A percentile compares a stretch with the other conserved stretches of the same genome.
Conservation (phyloP, 768 basidiomycete species). For the Rhodotorula diobovata region DNA sequence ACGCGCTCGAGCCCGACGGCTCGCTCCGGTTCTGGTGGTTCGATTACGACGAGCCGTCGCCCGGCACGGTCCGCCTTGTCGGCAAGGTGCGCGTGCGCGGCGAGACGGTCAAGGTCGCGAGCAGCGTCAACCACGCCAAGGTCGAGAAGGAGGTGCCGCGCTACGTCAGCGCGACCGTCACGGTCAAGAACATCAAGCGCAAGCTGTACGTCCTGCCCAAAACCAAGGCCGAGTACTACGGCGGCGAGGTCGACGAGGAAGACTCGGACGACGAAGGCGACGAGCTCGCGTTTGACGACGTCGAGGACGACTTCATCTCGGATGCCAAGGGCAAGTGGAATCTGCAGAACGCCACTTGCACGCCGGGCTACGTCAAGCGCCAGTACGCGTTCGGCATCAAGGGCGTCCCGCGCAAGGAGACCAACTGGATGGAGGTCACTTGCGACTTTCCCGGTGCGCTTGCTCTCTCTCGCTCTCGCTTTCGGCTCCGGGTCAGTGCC, state of each 20-base stretch:
- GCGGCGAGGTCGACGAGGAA: slow-evolving; percentile 26
- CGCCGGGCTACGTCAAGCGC: slow-evolving; percentile 64
- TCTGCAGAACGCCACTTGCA: slow-evolving; percentile 85
- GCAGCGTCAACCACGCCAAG: slow-evolving; percentile 47
- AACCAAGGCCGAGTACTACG: slow-evolving; percentile 43
- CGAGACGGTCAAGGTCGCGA: slow-evolving; percentile 39
- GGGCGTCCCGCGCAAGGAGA: slow-evolving; percentile 69
- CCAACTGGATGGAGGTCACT: slow-evolving; percentile 86
- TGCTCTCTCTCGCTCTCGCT: background rate
- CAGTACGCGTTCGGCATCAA: slow-evolving; percentile 87
- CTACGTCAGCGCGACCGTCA: slow-evolving; percentile 82
- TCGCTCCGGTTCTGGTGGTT: slow-evolving; percentile 91
- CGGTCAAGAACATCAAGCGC: slow-evolving; percentile 75
- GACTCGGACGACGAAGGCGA: slow-evolving; percentile 51
- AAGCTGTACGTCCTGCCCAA: slow-evolving; percentile 87
- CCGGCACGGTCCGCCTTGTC: slow-evolving; percentile 75
- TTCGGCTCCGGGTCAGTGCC: background rate
- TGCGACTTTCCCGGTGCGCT: slow-evolving; percentile 77
- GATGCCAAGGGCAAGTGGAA: slow-evolving; percentile 62
- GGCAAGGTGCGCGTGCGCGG: slow-evolving; percentile 84
- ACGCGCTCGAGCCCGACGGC: slow-evolving; percentile 74
- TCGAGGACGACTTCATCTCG: slow-evolving; percentile 73
- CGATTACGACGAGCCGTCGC: slow-evolving; percentile 73
- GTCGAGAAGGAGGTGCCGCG: slow-evolving; percentile 38
- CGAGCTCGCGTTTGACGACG: slow-evolving; percentile 72